Evolutionary conservation across 805 yeast species (phyloP).

Genomic region (Candida oleophila): DNA sequence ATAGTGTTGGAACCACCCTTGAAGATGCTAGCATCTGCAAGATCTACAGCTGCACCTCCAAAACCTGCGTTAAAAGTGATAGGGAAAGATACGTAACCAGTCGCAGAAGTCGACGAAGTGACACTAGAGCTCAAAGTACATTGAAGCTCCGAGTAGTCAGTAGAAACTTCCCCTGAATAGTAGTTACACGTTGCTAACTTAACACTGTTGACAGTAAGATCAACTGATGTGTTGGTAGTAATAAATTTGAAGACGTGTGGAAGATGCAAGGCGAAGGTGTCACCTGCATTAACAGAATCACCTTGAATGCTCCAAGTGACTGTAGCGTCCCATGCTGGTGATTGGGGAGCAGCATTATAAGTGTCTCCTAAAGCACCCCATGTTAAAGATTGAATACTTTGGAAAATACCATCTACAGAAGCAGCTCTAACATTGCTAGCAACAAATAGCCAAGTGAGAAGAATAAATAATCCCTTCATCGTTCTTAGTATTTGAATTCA

Average conservation of each 20-base stretch:
- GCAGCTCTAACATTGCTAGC: background rate
- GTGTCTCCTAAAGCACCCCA: background rate
- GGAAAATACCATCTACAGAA: background rate
- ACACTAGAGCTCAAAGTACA: background rate
- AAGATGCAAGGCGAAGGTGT: constrained; percentile 23
- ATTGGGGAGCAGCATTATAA: background rate
- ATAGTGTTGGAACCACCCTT: constrained; percentile 13
- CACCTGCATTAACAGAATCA: constrained; percentile 17
- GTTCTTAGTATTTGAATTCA: too few species aligned
- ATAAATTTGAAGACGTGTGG: constrained; percentile 26
- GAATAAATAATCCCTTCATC: too few species aligned
- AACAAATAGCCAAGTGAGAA: too few species aligned
- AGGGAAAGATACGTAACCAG: constrained; percentile 1
- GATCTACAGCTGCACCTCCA: constrained; percentile 10
- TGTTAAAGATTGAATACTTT: background rate
- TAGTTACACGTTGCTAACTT: constrained; percentile 11
- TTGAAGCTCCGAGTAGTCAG: constrained; percentile 4
- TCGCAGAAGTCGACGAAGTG: background rate
- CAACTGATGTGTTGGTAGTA: constrained; percentile 9
- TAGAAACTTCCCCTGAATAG: constrained; percentile 8
- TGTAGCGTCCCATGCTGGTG: constrained; percentile 15
- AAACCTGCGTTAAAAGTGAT: constrained; percentile 1
- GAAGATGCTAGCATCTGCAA: constrained; percentile 8
- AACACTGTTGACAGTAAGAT: constrained; percentile 6
- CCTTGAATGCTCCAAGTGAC: constrained; percentile 21